Evolutionary conservation across 176 grass and related monocot species (phyloP), one percentile per base, ranked within the genome.

Genomic region (Elymus sibiricus): DNA sequence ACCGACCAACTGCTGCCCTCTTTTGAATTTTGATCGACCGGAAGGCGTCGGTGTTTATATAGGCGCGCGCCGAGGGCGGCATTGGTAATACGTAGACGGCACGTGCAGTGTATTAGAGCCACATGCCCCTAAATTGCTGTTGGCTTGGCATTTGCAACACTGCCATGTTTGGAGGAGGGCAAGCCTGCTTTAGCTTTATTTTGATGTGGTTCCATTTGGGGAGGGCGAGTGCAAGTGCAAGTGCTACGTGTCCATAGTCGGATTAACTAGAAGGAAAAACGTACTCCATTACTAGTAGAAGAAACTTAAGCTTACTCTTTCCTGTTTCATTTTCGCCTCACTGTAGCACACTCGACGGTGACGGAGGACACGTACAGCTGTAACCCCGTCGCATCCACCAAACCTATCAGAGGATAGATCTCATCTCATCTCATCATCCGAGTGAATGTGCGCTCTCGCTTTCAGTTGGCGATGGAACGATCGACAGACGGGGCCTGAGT

Each of bases 31-130:
- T 9, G 70, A 61, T 76, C 16, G 64, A 64, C 64, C n/a, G 73
- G 73, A 19, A 28, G 49, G 29, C 76, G 34, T 10, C 31, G 65
- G 16, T n/a, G 58, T 74, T 85, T 90, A 89, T 87, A 84, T 79
- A 89, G 55, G 43, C 32, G 65, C 32, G 65, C 65, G 49, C 16
- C 44, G 31, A 28, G 9, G 64, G 49, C 26, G 35, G 12, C 14
- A 11, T 17, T 55, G 59, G 26, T 7, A 60, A 13, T 14, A 51
- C 38, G 38, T 39, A 70, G 15, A 31, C 8, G 21, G 76, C 87
- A 79, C 76, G 73, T 84, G 87, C 5, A 53, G 16, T 66, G 25
- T 37, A 32, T 26, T 53, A 53, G 49, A 79, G n/a, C 76, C 82
- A 74, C 35, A 40, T 82, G 60, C 56, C 16, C 31, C 5, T 44